Percentiles rank a stretch among this genome's conserved stretches.
Evolutionary conservation across 1,139 yeast species (phyloP).

Genomic region (Magnusiomyces tetraspermus): DNA sequence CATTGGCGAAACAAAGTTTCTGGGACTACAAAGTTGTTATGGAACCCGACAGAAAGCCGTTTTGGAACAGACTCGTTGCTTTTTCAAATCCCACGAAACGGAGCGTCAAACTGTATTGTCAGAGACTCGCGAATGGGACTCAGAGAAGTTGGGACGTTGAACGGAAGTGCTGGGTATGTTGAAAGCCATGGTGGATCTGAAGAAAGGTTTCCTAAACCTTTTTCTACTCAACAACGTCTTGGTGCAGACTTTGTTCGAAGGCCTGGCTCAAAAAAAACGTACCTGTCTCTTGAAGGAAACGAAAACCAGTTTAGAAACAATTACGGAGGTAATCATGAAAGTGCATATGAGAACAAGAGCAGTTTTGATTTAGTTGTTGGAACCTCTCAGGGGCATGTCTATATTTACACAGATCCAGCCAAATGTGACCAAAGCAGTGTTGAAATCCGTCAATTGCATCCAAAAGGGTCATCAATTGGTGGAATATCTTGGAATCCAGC

Average conservation of each 20-base stretch:
- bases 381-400: background rate
- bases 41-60: background rate
- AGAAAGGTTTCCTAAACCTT: background rate
- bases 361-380: conserved; percentile 1
- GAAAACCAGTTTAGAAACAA: too few relatives aligned
- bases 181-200: background rate
- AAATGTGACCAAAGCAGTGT: background rate
- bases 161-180: background rate
- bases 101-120: background rate
- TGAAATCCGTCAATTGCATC: background rate
- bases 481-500: conserved; percentile 9
- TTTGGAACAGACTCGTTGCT: background rate
- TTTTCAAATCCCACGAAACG: background rate
- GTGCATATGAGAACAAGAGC: too few relatives aligned
- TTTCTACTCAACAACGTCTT: background rate
- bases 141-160: background rate
- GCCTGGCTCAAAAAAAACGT: too few relatives aligned
- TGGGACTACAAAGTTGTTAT: conserved; percentile 1
- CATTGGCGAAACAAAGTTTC: background rate
- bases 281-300: too few relatives aligned
- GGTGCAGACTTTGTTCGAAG: background rate
- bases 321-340: too few relatives aligned
- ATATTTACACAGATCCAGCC: background rate
- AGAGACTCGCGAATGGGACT: conserved; percentile 2
- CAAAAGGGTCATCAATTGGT: background rate